Conservation (phyloP, 2,329 filamentous ascomycete species). For the Aquanectria penicillioides region DNA sequence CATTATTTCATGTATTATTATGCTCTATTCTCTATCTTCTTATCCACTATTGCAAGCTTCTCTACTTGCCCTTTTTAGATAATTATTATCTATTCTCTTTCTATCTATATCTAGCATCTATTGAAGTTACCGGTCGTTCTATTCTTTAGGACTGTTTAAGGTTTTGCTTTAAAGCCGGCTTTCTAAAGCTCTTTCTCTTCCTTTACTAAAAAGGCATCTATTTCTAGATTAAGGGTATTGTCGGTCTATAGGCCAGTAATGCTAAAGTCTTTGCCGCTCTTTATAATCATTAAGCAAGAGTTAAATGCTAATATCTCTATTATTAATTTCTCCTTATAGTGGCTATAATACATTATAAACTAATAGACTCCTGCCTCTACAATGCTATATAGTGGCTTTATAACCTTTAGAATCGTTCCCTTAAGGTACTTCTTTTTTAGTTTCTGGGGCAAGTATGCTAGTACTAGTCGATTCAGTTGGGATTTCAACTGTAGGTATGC, state of each 20-base stretch:
- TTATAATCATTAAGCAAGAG: not conserved
- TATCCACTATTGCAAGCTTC: not conserved
- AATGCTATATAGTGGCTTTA: not conserved
- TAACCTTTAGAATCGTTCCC: not conserved
- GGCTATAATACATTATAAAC: not conserved
- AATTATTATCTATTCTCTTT: not conserved
- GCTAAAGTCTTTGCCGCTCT: not conserved
- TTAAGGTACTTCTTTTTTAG: not conserved
- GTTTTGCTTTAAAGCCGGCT: not conserved
- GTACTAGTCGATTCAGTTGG: not conserved
- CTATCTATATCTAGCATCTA: not conserved
- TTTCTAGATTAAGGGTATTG: not conserved
- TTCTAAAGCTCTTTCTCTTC: not conserved
- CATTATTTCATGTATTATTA: not conserved
- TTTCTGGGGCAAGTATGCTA: not conserved
- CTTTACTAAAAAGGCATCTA: not conserved
- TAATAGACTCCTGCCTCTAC: not conserved
- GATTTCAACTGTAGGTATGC: not conserved
- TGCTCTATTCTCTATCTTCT: not conserved
- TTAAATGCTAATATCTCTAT: not conserved
- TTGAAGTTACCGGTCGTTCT: no score
- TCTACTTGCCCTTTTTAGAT: not conserved
- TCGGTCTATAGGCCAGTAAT: not conserved
- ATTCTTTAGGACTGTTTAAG: no score
- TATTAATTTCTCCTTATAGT: not conserved